A percentile compares a stretch with the other conserved stretches of the same genome.
Evolutionary conservation across 169 alveolate species (phyloP).

Genomic region (Cryptosporidium viatorum): DNA sequence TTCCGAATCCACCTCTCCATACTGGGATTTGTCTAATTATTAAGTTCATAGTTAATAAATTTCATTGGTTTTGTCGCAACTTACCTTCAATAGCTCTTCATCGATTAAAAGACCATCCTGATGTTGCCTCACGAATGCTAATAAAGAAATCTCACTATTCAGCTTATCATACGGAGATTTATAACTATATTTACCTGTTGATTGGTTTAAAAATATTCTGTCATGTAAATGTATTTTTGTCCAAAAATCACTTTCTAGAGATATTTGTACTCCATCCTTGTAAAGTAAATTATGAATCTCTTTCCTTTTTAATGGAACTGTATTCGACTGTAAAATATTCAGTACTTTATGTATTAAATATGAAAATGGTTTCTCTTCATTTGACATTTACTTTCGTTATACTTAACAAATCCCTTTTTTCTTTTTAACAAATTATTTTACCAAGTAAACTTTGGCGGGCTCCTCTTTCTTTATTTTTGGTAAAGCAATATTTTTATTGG

Average conservation of each 20-base stretch:
- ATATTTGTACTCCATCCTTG: conserved; percentile 58
- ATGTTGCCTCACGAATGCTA: conserved; percentile 50
- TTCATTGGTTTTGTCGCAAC: background rate
- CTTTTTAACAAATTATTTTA: background rate
- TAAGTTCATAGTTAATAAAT: background rate
- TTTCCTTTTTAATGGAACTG: conserved; percentile 16
- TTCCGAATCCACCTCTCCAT: conserved; percentile 69
- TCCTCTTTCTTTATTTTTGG: background rate
- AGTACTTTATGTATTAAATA: conserved; percentile 55
- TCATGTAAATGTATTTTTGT: conserved; percentile 50
- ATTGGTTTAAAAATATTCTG: conserved; percentile 17
- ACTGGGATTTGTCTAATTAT: conserved; percentile 21
- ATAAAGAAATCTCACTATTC: conserved; percentile 41
- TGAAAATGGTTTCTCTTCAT: conserved; percentile 66
- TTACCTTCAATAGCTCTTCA: conserved; percentile 68
- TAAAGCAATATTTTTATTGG: background rate
- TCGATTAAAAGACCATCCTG: conserved; percentile 62
- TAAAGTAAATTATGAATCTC: conserved; percentile 13
- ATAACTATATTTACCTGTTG: conserved; percentile 43
- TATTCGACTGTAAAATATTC: conserved; percentile 10
- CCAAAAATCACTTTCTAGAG: conserved; percentile 62
- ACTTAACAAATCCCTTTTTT: background rate
- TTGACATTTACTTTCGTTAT: conserved; percentile 1
- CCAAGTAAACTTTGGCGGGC: conserved; percentile 18
- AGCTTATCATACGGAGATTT: conserved; percentile 70